Evolutionary conservation across 495 filamentous ascomycete genomes (phyloP), one percentile per base, ranked within the genome.

Genomic region (Aspergillus baeticus): DNA sequence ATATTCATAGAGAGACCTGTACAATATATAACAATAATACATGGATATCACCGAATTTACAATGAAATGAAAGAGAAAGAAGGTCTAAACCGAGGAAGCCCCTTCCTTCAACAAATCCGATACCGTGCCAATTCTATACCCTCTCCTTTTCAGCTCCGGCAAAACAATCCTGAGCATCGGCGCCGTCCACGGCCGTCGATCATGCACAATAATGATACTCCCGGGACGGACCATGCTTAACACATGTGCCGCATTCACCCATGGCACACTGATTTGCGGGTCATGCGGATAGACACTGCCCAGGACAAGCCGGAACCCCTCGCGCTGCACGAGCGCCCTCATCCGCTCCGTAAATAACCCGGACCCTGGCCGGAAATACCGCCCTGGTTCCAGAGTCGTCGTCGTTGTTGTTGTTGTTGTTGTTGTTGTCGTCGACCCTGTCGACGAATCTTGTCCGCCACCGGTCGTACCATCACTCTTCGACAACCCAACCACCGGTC

Each of bases 251-350:
- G 87, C 85, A 75, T 96, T 96, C 51, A 92, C 50, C 59, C 76
- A 76, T 65, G 79, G 72, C 62, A 77, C 86, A 18, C 70, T 69
- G 33, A 96, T 83, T 74, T 92, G 89, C 43, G 91, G 81, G 70
- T 96, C 91, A 71, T 95, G 90, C 13, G 91, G 91, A 68, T 92
- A 95, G 29, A 94, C 86, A 66, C 84, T 86, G 13, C 91, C 91
- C 31, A 96, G 72, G 14, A 92, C 87, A 3, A 92, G 62, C 38
- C 76, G 64, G 65, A 88, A 90, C 0, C 84, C 84, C 41, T 90
- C 50, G 43, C 60, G 67, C 17, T 63, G 58, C 11, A 89, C 68
- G 8, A 85, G 63, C 17, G 68, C 69, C 10, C 85, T 72, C 82
- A 94, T 89, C 6, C 83, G 69, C 10, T 76, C 69, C 59, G 81